These are phyloP conservation scores for Obelidium mucronatum DNA, from an alignment of 192 early-diverging fungal species.

Conservation along the genomic window DNA sequence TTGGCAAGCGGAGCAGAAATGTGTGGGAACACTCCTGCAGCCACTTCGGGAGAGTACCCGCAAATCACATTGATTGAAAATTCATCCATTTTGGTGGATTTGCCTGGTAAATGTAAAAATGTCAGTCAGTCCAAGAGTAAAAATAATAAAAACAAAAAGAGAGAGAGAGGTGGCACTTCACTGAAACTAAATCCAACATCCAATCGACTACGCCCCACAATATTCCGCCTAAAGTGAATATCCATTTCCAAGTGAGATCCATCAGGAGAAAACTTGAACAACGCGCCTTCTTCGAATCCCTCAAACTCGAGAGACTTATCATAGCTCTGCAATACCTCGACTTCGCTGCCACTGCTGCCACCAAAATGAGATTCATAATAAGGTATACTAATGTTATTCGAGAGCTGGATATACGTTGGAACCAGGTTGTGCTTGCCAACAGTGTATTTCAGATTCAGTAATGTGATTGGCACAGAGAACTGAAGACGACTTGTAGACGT, in stretches of 20 bases:
- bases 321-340: background rate
- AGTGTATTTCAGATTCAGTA: constrained; percentile 21
- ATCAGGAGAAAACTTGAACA: constrained; percentile 22
- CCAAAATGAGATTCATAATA: background rate
- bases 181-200: constrained; percentile 18
- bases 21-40: background rate
- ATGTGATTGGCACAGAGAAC: constrained; percentile 14
- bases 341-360: background rate
- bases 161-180: background rate
- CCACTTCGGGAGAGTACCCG: constrained; percentile 17
- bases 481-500: background rate
- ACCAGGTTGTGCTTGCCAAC: constrained; percentile 18
- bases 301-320: background rate
- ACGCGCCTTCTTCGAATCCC: constrained; percentile 24
- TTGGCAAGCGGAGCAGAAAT: constrained; percentile 1
- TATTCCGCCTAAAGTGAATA: constrained; percentile 11
- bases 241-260: constrained; percentile 33
- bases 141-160: too few species aligned
- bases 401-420: background rate
- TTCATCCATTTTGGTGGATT: constrained; percentile 23
- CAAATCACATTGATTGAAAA: constrained; percentile 8
- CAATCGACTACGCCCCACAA: background rate
- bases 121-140: background rate
- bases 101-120: background rate
- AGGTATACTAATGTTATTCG: constrained; percentile 15